Percentiles rank a stretch among this genome's conserved stretches.
These are phyloP conservation scores for Linderniella brevidens DNA, from an alignment of 257 asterid genomes.

Conservation along the genomic window DNA sequence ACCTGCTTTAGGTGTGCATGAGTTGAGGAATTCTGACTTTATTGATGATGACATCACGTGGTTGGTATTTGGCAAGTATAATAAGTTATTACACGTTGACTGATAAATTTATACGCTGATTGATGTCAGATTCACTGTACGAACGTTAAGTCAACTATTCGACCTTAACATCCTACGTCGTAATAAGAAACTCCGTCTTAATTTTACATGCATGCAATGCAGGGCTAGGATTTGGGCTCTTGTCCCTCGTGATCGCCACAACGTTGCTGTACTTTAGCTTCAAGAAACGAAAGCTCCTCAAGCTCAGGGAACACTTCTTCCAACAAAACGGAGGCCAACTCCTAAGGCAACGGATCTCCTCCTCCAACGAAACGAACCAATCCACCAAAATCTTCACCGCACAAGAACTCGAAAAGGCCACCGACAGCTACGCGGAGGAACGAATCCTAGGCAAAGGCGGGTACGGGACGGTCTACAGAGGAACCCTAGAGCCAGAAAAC, in stretches of 20 bases:
- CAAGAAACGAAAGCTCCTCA: constrained; percentile 27
- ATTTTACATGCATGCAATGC: constrained; percentile 8
- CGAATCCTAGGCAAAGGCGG: constrained; percentile 66
- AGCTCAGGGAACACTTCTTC: constrained; percentile 45
- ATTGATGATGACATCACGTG: too few species aligned
- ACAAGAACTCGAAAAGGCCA: constrained; percentile 40
- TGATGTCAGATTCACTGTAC: too few species aligned
- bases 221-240: constrained; percentile 56
- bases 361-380: constrained; percentile 2
- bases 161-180: too few species aligned
- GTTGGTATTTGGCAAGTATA: too few species aligned
- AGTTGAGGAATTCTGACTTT: too few species aligned
- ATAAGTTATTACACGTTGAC: too few species aligned
- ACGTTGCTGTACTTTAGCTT: constrained; percentile 39
- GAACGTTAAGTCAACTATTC: too few species aligned
- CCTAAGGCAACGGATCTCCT: constrained; percentile 36
- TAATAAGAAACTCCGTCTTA: too few species aligned
- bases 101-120: too few species aligned
- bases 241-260: constrained; percentile 28
- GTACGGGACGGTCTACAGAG: constrained; percentile 57
- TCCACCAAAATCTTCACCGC: constrained; percentile 38
- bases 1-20: too few species aligned
- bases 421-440: constrained; percentile 38
- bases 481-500: constrained; percentile 28
- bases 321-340: constrained; percentile 63